These are phyloP conservation scores for Cutaneotrichosporon dermatis DNA, from an alignment of 1,284 basidiomycete genomes.

Conservation along the genomic window DNA sequence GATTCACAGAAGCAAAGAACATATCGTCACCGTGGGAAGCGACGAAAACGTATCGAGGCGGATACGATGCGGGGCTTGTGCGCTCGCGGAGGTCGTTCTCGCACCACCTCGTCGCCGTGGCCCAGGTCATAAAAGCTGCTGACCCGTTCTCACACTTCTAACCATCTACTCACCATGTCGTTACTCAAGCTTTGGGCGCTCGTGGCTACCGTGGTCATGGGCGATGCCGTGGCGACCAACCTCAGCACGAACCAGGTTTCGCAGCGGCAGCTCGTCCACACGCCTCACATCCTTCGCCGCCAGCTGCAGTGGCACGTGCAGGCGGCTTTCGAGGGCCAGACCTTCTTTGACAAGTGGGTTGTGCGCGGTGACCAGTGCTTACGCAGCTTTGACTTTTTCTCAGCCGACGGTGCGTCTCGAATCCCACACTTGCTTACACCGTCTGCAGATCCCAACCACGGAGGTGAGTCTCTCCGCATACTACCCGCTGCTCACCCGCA, in stretches of 20 bases:
- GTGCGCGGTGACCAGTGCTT: not conserved
- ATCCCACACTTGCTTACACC: slow-evolving; percentile 1
- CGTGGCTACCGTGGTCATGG: too few relatives aligned
- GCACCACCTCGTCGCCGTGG: too few relatives aligned
- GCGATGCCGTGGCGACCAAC: too few relatives aligned
- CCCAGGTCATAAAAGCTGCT: too few relatives aligned
- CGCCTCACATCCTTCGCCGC: not conserved
- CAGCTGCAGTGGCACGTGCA: slow-evolving; percentile 25
- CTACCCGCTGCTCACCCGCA: not conserved
- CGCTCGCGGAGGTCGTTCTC: too few relatives aligned
- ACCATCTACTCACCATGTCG: not conserved
- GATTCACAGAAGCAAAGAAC: too few relatives aligned
- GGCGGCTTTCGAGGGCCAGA: slow-evolving; percentile 36
- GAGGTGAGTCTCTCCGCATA: slow-evolving; percentile 25
- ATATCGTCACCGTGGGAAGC: too few relatives aligned
- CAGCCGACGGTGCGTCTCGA: slow-evolving; percentile 22
- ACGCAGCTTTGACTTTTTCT: slow-evolving; percentile 37
- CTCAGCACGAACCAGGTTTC: not conserved
- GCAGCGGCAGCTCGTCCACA: slow-evolving; percentile 1
- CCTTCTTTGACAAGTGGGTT: slow-evolving; percentile 45
- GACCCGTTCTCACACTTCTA: not conserved
- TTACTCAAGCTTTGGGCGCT: too few relatives aligned
- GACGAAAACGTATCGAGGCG: too few relatives aligned
- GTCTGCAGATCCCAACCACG: slow-evolving; percentile 39
- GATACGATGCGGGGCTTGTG: too few relatives aligned